These are phyloP conservation scores for Fusarium sp. DNA, from an alignment of 2,329 filamentous ascomycete species.

Conservation along the genomic window DNA sequence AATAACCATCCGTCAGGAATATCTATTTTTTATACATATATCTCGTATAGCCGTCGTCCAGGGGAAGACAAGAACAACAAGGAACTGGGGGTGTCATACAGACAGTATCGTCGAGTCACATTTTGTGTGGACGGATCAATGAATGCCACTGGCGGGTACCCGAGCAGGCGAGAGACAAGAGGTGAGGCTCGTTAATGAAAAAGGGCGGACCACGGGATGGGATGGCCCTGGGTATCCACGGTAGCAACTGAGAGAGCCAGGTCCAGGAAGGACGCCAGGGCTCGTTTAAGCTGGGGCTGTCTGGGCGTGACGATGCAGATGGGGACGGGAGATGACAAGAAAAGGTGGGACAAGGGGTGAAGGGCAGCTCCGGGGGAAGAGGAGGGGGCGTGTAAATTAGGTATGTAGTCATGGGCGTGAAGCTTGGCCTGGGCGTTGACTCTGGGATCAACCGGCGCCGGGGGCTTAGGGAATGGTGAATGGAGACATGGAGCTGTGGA, in stretches of 20 bases:
- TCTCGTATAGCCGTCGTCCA: background rate
- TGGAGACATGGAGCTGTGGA: conserved; percentile 26
- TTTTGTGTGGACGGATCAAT: conserved; percentile 19
- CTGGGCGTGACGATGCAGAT: conserved; percentile 31
- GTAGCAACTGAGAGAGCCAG: conserved; percentile 4
- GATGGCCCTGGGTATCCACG: conserved; percentile 21
- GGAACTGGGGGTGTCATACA: conserved; percentile 6
- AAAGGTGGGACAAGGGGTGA: conserved; percentile 27
- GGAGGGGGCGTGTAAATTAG: conserved; percentile 17
- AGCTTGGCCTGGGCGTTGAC: background rate
- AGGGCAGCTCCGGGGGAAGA: conserved; percentile 6
- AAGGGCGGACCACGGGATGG: conserved; percentile 4
- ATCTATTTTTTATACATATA: background rate
- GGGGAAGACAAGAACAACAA: background rate
- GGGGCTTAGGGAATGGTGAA: conserved; percentile 15
- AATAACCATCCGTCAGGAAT: background rate
- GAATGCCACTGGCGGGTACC: conserved; percentile 22
- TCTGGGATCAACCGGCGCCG: conserved; percentile 12
- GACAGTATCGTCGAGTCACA: conserved; percentile 4
- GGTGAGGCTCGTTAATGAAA: conserved; percentile 29
- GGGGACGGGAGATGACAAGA: conserved; percentile 39
- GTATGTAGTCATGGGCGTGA: background rate
- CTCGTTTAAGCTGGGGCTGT: conserved; percentile 15
- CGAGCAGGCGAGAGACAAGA: conserved; percentile 3
- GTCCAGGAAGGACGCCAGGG: background rate